phyloP scores from a whole-genome alignment of 2,329 filamentous ascomycete species.

The Aspergillus luchuensis region DNA sequence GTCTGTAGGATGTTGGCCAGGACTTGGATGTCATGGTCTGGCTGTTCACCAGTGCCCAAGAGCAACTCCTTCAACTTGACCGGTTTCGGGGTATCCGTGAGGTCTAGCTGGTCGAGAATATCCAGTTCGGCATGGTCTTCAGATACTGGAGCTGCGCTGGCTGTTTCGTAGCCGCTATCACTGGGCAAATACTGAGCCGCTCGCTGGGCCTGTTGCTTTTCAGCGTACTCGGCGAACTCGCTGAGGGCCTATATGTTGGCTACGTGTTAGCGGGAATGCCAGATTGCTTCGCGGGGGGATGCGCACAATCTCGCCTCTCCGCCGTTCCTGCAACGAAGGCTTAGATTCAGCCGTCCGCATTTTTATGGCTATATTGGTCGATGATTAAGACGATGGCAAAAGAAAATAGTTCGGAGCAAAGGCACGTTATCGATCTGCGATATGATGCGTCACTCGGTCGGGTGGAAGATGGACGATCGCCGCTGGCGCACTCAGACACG shows the following conservation, averaged over 20 bases:
- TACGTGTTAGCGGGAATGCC: conserved; percentile 12
- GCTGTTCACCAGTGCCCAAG: conserved; percentile 55
- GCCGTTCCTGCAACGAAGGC: conserved; percentile 73
- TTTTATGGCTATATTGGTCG: conserved; percentile 3
- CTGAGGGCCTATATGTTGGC: conserved; percentile 66
- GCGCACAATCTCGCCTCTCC: conserved; percentile 81
- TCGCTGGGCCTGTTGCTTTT: conserved; percentile 76
- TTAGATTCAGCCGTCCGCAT: conserved; percentile 51
- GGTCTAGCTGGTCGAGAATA: conserved; percentile 76
- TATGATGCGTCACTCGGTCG: conserved; percentile 17
- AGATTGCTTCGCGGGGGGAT: conserved; percentile 5
- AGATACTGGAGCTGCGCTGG: conserved; percentile 35
- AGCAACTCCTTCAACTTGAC: conserved; percentile 76
- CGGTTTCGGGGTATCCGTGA: conserved; percentile 67
- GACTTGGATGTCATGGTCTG: conserved; percentile 62
- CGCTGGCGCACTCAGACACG: conserved; percentile 38
- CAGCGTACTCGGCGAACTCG: conserved; percentile 97
- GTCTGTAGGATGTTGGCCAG: conserved; percentile 67
- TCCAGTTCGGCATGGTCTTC: conserved; percentile 87
- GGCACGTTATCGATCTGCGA: conserved; percentile 4
- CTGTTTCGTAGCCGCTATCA: conserved; percentile 46
- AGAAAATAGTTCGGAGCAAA: not conserved
- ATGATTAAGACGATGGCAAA: conserved; percentile 1
- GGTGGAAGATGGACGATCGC: conserved; percentile 35
- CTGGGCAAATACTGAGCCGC: conserved; percentile 41